Evolutionary conservation across 306 rosid genomes (phyloP).

Genomic region (Begonia peltatifolia): DNA sequence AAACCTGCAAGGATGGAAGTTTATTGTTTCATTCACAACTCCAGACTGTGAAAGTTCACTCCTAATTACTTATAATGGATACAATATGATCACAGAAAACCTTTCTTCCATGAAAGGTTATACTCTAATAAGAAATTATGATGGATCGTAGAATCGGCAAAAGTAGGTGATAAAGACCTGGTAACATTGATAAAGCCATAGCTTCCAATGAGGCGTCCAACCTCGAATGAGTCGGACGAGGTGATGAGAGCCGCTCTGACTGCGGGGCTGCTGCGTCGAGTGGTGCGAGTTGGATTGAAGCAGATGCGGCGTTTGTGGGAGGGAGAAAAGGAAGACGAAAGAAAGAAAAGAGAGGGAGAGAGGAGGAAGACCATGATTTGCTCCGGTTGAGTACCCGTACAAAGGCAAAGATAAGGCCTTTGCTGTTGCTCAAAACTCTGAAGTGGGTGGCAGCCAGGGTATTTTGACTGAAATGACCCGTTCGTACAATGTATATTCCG

Average conservation of each 20-base stretch:
- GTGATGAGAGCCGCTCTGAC: conserved; percentile 40
- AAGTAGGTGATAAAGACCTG: conserved; percentile 22
- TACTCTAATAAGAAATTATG: not conserved
- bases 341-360: conserved; percentile 13
- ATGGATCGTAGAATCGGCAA: not conserved
- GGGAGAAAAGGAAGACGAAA: conserved; percentile 7
- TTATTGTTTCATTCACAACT: no score
- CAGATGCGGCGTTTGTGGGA: conserved; percentile 1
- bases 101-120: no score
- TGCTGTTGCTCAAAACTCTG: no score
- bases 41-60: no score
- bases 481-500: no score
- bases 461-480: no score
- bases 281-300: conserved; percentile 14
- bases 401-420: no score
- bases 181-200: conserved; percentile 90
- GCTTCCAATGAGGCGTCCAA: conserved; percentile 75
- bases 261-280: conserved; percentile 12
- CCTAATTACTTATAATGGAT: no score
- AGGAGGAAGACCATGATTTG: conserved; percentile 9
- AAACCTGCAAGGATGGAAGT: no score
- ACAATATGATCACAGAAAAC: no score
- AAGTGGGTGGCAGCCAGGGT: no score
- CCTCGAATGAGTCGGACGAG: conserved; percentile 68
- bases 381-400: not conserved